Conservation (phyloP, 345 rosid genomes). For the Moricandia moricandioides region DNA sequence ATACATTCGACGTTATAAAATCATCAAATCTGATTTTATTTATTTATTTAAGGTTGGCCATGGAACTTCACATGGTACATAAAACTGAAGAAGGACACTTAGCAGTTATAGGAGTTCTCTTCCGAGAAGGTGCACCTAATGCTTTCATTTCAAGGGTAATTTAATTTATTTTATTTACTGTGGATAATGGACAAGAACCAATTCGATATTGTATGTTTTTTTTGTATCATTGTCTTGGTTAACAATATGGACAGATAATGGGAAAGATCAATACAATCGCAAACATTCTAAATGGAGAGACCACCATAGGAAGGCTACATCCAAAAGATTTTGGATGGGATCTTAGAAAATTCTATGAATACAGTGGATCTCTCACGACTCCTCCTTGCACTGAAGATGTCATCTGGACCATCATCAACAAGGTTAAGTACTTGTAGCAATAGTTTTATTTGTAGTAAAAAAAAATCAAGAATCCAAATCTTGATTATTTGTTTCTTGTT, state of each 20-base stretch:
- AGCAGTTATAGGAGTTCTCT: constrained; percentile 58
- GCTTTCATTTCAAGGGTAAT: constrained; percentile 49
- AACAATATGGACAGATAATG: constrained; percentile 8
- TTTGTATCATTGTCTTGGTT: constrained; percentile 4
- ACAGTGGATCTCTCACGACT: constrained; percentile 71
- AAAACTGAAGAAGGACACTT: constrained; percentile 26
- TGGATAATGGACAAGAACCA: not conserved
- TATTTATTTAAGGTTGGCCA: constrained; percentile 29
- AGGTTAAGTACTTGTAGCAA: constrained; percentile 36
- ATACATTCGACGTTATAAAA: too few species aligned
- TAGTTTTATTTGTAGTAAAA: not conserved
- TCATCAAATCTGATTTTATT: not conserved
- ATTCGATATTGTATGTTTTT: not conserved
- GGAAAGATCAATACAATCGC: constrained; percentile 19
- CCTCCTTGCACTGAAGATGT: constrained; percentile 89
- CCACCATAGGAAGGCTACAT: constrained; percentile 45
- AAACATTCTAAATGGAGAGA: constrained; percentile 16
- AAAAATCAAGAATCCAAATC: not conserved
- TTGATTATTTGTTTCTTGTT: not conserved
- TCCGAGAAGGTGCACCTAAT: constrained; percentile 57
- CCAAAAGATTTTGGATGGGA: constrained; percentile 49
- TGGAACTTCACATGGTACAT: constrained; percentile 73
- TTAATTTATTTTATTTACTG: not conserved
- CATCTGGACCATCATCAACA: constrained; percentile 55
- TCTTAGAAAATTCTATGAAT: constrained; percentile 57